Conservation (phyloP, 495 filamentous ascomycete species). For the Penicillium maclennaniae region DNA sequence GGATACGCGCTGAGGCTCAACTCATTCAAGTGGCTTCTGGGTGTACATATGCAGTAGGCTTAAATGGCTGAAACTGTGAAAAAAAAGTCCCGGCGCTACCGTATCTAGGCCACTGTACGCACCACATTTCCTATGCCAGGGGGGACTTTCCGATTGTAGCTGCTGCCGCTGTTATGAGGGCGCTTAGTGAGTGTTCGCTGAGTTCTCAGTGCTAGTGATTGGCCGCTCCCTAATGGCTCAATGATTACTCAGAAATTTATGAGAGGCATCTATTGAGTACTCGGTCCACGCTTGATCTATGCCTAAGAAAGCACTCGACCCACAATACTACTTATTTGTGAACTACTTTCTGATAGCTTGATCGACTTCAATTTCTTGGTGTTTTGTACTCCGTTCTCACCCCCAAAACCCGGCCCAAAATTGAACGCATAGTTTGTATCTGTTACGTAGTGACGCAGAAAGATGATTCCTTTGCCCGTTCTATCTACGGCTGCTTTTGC, state of each 20-base stretch:
- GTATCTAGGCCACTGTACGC: slow-evolving; percentile 1
- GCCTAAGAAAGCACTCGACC: neutral
- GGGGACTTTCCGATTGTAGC: slow-evolving; percentile 1
- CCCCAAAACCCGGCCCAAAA: no score
- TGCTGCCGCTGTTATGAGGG: slow-evolving; percentile 4
- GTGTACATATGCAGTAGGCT: no score
- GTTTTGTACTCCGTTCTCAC: no score
- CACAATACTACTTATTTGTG: slow-evolving; percentile 4
- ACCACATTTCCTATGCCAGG: slow-evolving; percentile 3
- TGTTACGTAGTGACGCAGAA: no score
- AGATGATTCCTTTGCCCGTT: no score
- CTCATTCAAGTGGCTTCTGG: no score
- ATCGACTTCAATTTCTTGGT: neutral
- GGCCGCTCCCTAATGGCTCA: neutral
- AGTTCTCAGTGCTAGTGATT: neutral
- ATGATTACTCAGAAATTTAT: neutral
- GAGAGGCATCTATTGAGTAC: slow-evolving; percentile 9
- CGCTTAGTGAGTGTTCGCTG: slow-evolving; percentile 1
- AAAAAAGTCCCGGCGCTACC: no score
- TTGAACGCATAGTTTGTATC: no score
- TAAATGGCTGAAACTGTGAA: no score
- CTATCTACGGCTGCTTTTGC: no score
- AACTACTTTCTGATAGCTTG: neutral
- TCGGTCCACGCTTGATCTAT: neutral
- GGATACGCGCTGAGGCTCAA: no score